These are phyloP conservation scores for Aspergillus sp. DNA, from an alignment of 2,329 filamentous ascomycete genomes.

Conservation along the genomic window DNA sequence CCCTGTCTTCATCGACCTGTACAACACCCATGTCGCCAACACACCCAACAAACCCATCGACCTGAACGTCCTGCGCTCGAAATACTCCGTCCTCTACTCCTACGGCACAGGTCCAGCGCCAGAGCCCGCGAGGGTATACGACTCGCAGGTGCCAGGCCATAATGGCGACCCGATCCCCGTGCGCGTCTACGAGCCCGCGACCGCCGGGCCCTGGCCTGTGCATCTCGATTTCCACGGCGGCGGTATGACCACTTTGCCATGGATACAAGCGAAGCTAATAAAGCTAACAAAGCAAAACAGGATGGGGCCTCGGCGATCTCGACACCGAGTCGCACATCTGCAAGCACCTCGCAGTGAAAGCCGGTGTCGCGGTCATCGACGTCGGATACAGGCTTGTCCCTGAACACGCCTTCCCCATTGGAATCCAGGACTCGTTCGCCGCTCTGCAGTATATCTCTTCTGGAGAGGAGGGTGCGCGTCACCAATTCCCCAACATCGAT, in stretches of 20 bases:
- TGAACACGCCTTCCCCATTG: slow-evolving; percentile 51
- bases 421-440: slow-evolving; percentile 51
- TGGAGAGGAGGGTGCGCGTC: slow-evolving; percentile 12
- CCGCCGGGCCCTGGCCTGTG: slow-evolving; percentile 46
- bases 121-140: slow-evolving; percentile 42
- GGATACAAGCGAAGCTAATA: too few relatives aligned
- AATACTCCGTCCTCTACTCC: slow-evolving; percentile 48
- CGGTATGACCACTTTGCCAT: slow-evolving; percentile 38
- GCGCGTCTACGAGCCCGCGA: slow-evolving; percentile 48
- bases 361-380: slow-evolving; percentile 50
- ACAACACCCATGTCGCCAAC: slow-evolving; percentile 48
- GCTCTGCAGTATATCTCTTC: slow-evolving; percentile 44
- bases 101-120: slow-evolving; percentile 47
- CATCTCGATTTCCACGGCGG: slow-evolving; percentile 54
- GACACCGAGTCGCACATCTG: neutral
- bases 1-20: slow-evolving; percentile 50
- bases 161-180: slow-evolving; percentile 37
- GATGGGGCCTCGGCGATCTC: slow-evolving; percentile 51
- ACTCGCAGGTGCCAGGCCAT: slow-evolving; percentile 35
- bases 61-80: slow-evolving; percentile 38
- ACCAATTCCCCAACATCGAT: slow-evolving; percentile 6
- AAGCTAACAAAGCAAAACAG: slow-evolving; percentile 28
- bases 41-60: slow-evolving; percentile 44
- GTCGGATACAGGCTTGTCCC: slow-evolving; percentile 56
- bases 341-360: slow-evolving; percentile 46